A percentile compares a stretch with the other conserved stretches of the same genome.
phyloP scores from a whole-genome alignment of 2,329 filamentous ascomycete species.

The Epichloe festucae region DNA sequence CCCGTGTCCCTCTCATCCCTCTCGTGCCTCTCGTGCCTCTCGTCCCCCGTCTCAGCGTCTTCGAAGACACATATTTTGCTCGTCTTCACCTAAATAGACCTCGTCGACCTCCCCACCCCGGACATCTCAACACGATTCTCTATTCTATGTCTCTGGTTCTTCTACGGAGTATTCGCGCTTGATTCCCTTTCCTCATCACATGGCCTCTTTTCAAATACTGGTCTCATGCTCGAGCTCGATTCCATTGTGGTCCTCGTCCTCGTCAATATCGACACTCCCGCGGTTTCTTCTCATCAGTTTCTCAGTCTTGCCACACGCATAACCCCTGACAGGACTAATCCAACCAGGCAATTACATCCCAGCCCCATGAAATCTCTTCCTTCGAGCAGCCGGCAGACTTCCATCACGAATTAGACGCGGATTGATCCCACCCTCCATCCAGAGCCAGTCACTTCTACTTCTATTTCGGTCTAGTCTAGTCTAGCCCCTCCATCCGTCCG shows the following conservation, averaged over 20 bases:
- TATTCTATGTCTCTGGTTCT: neutral
- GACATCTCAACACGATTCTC: neutral
- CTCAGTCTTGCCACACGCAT: constrained; percentile 2
- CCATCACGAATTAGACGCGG: constrained; percentile 8
- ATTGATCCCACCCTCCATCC: constrained; percentile 1
- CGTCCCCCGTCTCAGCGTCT: neutral
- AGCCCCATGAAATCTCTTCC: constrained; percentile 1
- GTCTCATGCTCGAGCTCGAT: neutral
- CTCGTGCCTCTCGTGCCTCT: neutral
- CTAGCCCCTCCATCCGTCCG: neutral
- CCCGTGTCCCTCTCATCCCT: neutral
- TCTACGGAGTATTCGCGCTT: neutral
- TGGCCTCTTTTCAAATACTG: neutral
- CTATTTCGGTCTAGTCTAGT: neutral
- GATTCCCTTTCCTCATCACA: neutral
- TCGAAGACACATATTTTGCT: neutral
- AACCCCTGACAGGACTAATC: neutral
- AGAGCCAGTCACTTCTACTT: neutral
- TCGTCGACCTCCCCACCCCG: neutral
- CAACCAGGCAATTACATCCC: neutral
- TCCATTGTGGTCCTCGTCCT: neutral
- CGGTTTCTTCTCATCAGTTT: neutral
- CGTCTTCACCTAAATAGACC: constrained; percentile 3
- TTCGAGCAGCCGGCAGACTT: constrained; percentile 3
- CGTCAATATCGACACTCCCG: neutral